These are phyloP conservation scores for Lecanicillium sp. DNA, from an alignment of 2,329 filamentous ascomycete species.

Conservation along the genomic window DNA sequence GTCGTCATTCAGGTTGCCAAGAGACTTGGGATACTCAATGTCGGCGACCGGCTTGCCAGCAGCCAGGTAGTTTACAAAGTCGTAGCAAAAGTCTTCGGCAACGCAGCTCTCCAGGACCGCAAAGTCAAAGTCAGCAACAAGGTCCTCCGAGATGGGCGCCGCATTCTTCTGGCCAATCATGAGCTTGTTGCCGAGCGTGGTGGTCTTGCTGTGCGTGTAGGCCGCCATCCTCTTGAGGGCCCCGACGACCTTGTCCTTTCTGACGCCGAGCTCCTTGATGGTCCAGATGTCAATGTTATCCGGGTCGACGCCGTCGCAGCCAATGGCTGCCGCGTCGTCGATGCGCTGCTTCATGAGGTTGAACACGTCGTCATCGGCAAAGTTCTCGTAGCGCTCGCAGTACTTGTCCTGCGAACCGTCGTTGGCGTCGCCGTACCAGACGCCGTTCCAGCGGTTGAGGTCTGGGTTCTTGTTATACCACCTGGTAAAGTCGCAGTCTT, in stretches of 20 bases:
- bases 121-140: conserved; percentile 22
- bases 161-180: conserved; percentile 28
- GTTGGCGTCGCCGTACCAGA: conserved; percentile 18
- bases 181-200: conserved; percentile 15
- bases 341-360: conserved; percentile 23
- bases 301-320: conserved; percentile 26
- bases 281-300: conserved; percentile 23
- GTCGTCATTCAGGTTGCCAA: not conserved
- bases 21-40: conserved; percentile 22
- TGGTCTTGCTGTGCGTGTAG: conserved; percentile 20
- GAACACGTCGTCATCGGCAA: conserved; percentile 17
- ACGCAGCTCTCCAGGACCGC: conserved; percentile 28
- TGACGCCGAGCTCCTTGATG: not conserved
- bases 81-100: conserved; percentile 20
- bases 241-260: conserved; percentile 13
- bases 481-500: not conserved
- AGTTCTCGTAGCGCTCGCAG: conserved; percentile 21
- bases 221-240: conserved; percentile 14
- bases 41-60: conserved; percentile 24
- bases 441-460: conserved; percentile 1
- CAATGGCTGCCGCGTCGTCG: conserved; percentile 17
- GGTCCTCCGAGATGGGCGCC: conserved; percentile 16
- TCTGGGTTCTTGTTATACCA: conserved; percentile 1
- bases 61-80: conserved; percentile 21
- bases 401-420: not conserved